Percentiles rank a stretch among this genome's conserved stretches.
phyloP scores from a whole-genome alignment of 1,284 basidiomycete species.

The Vanrija pseudolonga region DNA sequence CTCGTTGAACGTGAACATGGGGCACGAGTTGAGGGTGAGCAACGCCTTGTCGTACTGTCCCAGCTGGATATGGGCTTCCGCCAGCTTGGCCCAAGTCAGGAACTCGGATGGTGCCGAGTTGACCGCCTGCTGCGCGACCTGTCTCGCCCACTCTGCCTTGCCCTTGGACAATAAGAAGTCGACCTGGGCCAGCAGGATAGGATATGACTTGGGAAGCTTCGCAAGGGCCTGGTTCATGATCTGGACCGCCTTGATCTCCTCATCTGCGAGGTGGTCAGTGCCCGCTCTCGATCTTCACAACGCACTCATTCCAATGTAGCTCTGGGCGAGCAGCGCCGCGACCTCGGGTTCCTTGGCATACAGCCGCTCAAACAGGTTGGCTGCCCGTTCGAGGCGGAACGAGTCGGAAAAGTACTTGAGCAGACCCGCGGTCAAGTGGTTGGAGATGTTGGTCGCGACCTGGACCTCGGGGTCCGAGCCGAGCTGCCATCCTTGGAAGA shows the following conservation, averaged over 20 bases:
- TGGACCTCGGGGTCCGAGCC: conserved; percentile 98
- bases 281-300: conserved; percentile 16
- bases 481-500: conserved; percentile 97
- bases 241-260: conserved; percentile 96
- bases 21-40: conserved; percentile 95
- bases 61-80: conserved; percentile 88
- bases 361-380: conserved; percentile 92
- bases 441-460: conserved; percentile 94
- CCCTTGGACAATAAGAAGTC: conserved; percentile 83
- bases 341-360: conserved; percentile 83
- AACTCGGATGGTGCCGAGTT: conserved; percentile 98
- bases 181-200: conserved; percentile 87
- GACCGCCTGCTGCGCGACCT: conserved; percentile 89
- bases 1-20: conserved; percentile 99
- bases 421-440: conserved; percentile 90
- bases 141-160: conserved; percentile 81
- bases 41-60: conserved; percentile 81
- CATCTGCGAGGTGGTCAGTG: conserved; percentile 59
- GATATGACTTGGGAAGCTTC: conserved; percentile 85
- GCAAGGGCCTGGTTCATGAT: conserved; percentile 83
- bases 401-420: conserved; percentile 97
- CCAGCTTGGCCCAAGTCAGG: conserved; percentile 96
- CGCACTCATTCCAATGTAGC: conserved; percentile 97
- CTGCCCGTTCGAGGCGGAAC: conserved; percentile 79
- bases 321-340: conserved; percentile 77